phyloP scores from a whole-genome alignment of 2,329 filamentous ascomycete species.

The Calonectria hawksworthii region DNA sequence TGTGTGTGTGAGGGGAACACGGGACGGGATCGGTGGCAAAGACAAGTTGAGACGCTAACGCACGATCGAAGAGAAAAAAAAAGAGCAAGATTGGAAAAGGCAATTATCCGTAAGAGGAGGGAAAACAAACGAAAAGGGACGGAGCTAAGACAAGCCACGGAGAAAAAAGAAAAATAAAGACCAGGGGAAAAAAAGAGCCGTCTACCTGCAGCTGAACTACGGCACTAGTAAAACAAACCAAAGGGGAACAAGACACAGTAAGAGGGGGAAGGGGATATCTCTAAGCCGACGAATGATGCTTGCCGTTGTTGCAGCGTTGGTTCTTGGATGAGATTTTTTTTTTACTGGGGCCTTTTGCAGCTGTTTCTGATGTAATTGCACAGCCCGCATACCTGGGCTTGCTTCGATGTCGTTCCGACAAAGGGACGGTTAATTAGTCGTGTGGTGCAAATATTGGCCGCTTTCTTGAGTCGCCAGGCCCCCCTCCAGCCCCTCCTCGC shows the following conservation, averaged over 20 bases:
- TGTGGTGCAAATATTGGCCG: neutral
- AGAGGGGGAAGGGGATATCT: neutral
- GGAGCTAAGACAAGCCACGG: slow-evolving; percentile 3
- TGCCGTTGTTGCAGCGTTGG: neutral
- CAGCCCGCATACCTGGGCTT: neutral
- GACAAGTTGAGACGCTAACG: neutral
- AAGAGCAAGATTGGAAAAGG: neutral
- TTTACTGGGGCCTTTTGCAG: neutral
- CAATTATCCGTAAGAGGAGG: neutral
- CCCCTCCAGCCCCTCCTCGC: neutral
- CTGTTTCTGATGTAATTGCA: slow-evolving; percentile 5
- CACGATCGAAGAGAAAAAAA: slow-evolving; percentile 1
- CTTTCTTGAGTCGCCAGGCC: neutral
- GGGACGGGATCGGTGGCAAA: slow-evolving; percentile 16
- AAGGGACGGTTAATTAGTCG: slow-evolving; percentile 8
- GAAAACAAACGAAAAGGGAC: neutral
- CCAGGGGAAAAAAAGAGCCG: neutral
- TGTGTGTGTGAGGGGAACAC: neutral
- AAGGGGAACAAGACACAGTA: neutral
- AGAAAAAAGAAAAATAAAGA: neutral
- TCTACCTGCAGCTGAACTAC: neutral
- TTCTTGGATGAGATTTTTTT: neutral
- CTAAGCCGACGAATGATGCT: neutral
- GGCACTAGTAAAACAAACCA: slow-evolving; percentile 7
- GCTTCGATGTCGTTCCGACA: slow-evolving; percentile 5